These are phyloP conservation scores for Geopyxis carbonaria DNA, from an alignment of 495 filamentous ascomycete genomes.

Conservation along the genomic window DNA sequence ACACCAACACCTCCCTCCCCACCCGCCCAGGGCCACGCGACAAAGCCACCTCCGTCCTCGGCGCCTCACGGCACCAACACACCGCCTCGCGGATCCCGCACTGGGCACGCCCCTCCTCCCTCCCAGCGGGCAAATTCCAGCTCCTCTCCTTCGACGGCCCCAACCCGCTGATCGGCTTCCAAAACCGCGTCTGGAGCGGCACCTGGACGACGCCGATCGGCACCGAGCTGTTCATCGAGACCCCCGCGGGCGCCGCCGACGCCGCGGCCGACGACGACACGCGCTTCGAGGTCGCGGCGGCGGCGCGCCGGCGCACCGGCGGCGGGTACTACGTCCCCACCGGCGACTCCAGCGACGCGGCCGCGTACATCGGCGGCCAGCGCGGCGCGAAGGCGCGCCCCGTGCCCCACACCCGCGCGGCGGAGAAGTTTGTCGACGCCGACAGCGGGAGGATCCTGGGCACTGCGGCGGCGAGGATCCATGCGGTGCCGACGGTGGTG, in stretches of 20 bases:
- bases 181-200: slow-evolving; percentile 17
- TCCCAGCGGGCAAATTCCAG: slow-evolving; percentile 13
- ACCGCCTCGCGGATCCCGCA: slow-evolving; percentile 7
- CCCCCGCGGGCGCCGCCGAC: background rate
- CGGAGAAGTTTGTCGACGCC: slow-evolving; percentile 13
- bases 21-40: slow-evolving; percentile 5
- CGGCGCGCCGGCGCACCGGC: background rate
- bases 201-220: slow-evolving; percentile 13
- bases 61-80: slow-evolving; percentile 5
- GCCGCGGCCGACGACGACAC: background rate
- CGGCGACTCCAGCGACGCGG: background rate
- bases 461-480: slow-evolving; percentile 6
- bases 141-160: slow-evolving; percentile 15
- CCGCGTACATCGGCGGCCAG: slow-evolving; percentile 8
- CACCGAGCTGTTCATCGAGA: slow-evolving; percentile 14
- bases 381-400: slow-evolving; percentile 17
- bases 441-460: slow-evolving; percentile 13
- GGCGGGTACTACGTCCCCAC: slow-evolving; percentile 5
- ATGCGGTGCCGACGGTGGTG: slow-evolving; percentile 13
- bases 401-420: slow-evolving; percentile 19
- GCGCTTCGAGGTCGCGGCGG: background rate
- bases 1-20: slow-evolving; percentile 11
- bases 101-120: slow-evolving; percentile 4
- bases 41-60: slow-evolving; percentile 10
- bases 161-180: slow-evolving; percentile 16